Evolutionary conservation across 345 rosid genomes (phyloP).

Genomic region (Lepidium didymum): DNA sequence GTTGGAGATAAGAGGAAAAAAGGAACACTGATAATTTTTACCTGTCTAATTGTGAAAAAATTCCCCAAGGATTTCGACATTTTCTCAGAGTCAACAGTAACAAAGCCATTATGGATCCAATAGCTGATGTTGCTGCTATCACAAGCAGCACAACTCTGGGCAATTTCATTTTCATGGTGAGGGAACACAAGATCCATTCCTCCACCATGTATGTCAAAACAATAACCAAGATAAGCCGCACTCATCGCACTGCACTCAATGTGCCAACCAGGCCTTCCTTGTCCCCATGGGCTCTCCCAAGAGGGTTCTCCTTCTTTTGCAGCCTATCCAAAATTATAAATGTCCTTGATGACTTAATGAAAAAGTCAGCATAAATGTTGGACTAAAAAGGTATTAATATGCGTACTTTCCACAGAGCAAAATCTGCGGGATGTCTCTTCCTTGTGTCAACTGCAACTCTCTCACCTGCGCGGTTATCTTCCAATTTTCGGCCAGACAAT

Average conservation of each 20-base stretch:
- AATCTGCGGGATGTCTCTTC: slow-evolving; percentile 92
- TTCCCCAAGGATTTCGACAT: slow-evolving; percentile 98
- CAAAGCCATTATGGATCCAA: slow-evolving; percentile 97
- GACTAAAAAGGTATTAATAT: not conserved
- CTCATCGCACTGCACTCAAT: slow-evolving; percentile 98
- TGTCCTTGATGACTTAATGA: not conserved
- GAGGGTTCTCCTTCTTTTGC: slow-evolving; percentile 84
- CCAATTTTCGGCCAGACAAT: slow-evolving; percentile 79
- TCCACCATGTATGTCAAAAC: slow-evolving; percentile 95
- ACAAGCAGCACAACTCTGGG: slow-evolving; percentile 96
- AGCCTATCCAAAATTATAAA: slow-evolving; percentile 39
- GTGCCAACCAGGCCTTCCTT: slow-evolving; percentile 98
- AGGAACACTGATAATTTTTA: slow-evolving; percentile 10
- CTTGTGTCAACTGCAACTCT: slow-evolving; percentile 83
- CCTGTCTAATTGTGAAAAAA: slow-evolving; percentile 95
- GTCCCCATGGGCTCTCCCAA: slow-evolving; percentile 99
- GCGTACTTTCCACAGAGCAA: slow-evolving; percentile 87
- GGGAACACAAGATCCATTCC: slow-evolving; percentile 99
- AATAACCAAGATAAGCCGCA: slow-evolving; percentile 74
- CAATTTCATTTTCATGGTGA: slow-evolving; percentile 98
- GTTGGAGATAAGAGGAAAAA: not conserved
- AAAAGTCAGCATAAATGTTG: not conserved
- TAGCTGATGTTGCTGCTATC: slow-evolving; percentile 62
- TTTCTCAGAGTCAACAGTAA: slow-evolving; percentile 88
- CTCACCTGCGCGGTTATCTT: slow-evolving; percentile 95